These are phyloP conservation scores for Saturnispora zaruensis DNA, from an alignment of 805 yeast species.

Conservation along the genomic window DNA sequence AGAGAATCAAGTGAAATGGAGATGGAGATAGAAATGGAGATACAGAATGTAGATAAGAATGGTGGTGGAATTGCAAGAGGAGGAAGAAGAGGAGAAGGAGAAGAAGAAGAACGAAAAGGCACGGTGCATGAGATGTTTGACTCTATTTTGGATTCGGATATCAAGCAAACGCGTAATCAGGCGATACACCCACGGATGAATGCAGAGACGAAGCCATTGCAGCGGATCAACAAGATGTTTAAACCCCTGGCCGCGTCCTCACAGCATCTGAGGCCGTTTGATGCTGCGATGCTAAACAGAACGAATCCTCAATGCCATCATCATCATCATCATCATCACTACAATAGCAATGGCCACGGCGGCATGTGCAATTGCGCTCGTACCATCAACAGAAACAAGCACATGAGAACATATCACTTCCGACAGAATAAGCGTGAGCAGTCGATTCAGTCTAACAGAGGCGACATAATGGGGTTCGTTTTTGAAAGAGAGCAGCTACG, in stretches of 20 bases:
- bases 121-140: background rate
- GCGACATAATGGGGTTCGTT: conserved; percentile 24
- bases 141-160: background rate
- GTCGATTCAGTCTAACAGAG: conserved; percentile 14
- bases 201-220: background rate
- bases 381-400: conserved; percentile 2
- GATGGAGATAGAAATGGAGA: background rate
- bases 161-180: background rate
- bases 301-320: background rate
- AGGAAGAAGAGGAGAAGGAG: background rate
- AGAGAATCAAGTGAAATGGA: background rate
- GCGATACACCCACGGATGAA: background rate
- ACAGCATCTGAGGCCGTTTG: background rate
- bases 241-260: conserved; percentile 15
- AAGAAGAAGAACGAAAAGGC: background rate
- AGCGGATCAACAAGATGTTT: conserved; percentile 16
- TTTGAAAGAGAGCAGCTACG: conserved; percentile 19
- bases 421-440: conserved; percentile 14
- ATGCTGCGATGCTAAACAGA: background rate
- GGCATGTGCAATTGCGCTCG: conserved; percentile 1
- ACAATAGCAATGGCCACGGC: background rate
- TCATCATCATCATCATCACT: background rate
- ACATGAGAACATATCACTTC: conserved; percentile 1
- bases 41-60: background rate
- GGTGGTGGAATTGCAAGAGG: too few relatives aligned